Conservation (phyloP, 768 basidiomycete genomes). For the Jaapia argillacea region DNA sequence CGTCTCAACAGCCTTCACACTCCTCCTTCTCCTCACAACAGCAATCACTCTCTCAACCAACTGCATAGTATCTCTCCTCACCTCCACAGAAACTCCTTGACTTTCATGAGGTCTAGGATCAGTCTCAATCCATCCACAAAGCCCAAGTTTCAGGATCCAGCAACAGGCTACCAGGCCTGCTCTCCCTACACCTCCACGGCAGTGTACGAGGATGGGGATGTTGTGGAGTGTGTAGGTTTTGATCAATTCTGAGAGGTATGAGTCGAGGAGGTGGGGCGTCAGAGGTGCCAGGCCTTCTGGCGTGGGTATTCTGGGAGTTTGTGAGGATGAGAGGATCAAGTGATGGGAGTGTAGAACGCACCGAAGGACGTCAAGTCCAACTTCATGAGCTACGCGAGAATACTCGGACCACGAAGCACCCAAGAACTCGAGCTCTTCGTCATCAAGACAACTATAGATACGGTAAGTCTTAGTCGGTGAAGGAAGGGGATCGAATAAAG, state of each 20-base stretch:
- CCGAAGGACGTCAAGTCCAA: slow-evolving; percentile 79
- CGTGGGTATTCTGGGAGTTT: slow-evolving; percentile 65
- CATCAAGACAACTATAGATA: slow-evolving; percentile 67
- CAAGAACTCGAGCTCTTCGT: slow-evolving; percentile 72
- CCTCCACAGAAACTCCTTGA: slow-evolving; percentile 4
- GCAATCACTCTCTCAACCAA: slow-evolving; percentile 67
- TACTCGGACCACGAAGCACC: slow-evolving; percentile 87
- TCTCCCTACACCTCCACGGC: slow-evolving; percentile 89
- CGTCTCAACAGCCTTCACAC: slow-evolving; percentile 88
- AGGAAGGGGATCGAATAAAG: slow-evolving; percentile 2
- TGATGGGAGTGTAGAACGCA: slow-evolving; percentile 16
- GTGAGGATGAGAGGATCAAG: slow-evolving; percentile 3
- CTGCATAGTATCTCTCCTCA: slow-evolving; percentile 40
- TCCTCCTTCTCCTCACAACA: slow-evolving; percentile 65
- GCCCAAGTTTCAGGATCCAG: slow-evolving; percentile 86
- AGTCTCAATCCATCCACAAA: slow-evolving; percentile 60
- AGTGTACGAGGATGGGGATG: slow-evolving; percentile 71
- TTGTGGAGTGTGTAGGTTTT: slow-evolving; percentile 66
- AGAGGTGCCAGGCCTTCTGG: slow-evolving; percentile 84
- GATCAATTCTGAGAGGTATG: slow-evolving; percentile 55
- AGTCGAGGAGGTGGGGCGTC: slow-evolving; percentile 48
- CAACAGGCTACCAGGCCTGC: slow-evolving; percentile 89
- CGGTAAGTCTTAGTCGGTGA: background rate
- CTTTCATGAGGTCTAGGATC: slow-evolving; percentile 4
- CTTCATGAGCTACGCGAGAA: slow-evolving; percentile 40